Evolutionary conservation across 805 yeast species (phyloP).

Genomic region (Nakazawaea ishiwadae): DNA sequence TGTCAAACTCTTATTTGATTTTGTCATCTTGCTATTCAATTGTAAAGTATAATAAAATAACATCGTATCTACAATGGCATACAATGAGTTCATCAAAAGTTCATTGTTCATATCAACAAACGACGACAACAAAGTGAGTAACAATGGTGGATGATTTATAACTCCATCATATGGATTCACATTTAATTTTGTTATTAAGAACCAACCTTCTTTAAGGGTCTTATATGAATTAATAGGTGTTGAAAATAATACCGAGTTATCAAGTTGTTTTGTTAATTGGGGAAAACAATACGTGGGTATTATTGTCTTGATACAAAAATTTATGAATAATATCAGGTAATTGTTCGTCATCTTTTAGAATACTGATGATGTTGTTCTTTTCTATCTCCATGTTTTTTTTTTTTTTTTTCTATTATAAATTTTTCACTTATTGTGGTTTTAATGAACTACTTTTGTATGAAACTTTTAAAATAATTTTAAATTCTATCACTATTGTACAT

Average conservation of each 20-base stretch:
- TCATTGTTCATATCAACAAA: conserved; percentile 22
- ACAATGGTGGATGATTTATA: conserved; percentile 78
- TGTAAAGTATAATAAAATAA: conserved; percentile 50
- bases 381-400: neutral
- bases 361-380: neutral
- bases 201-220: conserved; percentile 63
- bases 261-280: conserved; percentile 28
- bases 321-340: conserved; percentile 15
- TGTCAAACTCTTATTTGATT: conserved; percentile 15
- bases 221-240: conserved; percentile 73
- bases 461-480: too few relatives aligned
- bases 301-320: conserved; percentile 21
- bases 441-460: too few relatives aligned
- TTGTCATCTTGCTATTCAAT: conserved; percentile 34
- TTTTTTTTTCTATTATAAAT: neutral
- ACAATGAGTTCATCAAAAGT: conserved; percentile 35
- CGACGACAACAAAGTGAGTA: too few relatives aligned
- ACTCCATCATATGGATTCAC: conserved; percentile 64
- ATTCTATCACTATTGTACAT: too few relatives aligned
- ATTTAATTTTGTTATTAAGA: conserved; percentile 50
- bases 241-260: conserved; percentile 55
- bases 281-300: conserved; percentile 26
- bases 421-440: too few relatives aligned
- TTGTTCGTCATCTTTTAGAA: neutral
- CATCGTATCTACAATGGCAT: conserved; percentile 53